Conservation (phyloP, 2,329 filamentous ascomycete genomes). For the Alternaria rosae region DNA sequence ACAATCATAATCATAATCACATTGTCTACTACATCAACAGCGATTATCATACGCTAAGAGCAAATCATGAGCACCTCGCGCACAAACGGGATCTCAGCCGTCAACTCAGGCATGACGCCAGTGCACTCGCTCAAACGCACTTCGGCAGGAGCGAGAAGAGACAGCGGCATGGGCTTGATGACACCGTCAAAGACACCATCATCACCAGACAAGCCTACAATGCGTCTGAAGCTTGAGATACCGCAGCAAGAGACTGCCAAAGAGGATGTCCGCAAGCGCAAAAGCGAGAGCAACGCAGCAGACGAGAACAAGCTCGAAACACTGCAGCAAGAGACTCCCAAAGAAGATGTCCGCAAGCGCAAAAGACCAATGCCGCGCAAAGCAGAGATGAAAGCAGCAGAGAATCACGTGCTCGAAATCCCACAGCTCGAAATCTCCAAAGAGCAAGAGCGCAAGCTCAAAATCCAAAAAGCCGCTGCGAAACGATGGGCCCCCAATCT, state of each 20-base stretch:
- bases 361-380: too few species aligned
- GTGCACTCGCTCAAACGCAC: conserved; percentile 11
- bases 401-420: too few species aligned
- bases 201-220: background rate
- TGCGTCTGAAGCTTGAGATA: conserved; percentile 25
- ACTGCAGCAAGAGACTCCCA: too few species aligned
- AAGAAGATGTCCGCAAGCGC: too few species aligned
- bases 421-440: conserved; percentile 9
- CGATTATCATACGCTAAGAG: too few species aligned
- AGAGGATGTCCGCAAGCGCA: conserved; percentile 17
- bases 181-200: conserved; percentile 18
- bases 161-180: background rate
- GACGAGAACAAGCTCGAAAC: too few species aligned
- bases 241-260: conserved; percentile 9
- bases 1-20: too few species aligned
- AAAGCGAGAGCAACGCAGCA: too few species aligned
- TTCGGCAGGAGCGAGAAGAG: background rate
- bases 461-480: conserved; percentile 23
- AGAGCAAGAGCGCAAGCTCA: conserved; percentile 17
- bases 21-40: background rate
- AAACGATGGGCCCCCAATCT: conserved; percentile 29
- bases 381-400: too few species aligned
- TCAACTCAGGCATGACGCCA: background rate
- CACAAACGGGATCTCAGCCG: background rate
- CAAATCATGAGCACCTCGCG: background rate